Evolutionary conservation across 2,329 filamentous ascomycete genomes (phyloP).

Genomic region (Albophoma yamanashiensis): DNA sequence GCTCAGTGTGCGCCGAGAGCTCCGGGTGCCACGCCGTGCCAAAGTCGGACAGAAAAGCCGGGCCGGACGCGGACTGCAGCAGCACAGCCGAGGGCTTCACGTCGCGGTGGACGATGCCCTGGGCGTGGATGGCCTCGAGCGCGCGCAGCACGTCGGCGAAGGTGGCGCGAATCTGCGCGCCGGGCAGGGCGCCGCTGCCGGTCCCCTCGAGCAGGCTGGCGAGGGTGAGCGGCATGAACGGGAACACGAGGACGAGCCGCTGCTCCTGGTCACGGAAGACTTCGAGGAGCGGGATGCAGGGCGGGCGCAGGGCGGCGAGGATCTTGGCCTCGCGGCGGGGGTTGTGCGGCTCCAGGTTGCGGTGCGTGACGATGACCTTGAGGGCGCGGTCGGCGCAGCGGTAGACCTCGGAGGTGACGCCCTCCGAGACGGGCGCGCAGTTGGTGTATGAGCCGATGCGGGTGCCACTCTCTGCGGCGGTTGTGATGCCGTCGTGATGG

Average conservation of each 20-base stretch:
- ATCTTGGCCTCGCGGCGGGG: conserved; percentile 70
- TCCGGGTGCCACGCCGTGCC: conserved; percentile 76
- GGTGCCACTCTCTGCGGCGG: conserved; percentile 18
- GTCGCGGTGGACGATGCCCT: conserved; percentile 82
- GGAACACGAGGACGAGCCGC: conserved; percentile 71
- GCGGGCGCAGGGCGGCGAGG: conserved; percentile 45
- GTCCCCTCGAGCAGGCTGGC: conserved; percentile 49
- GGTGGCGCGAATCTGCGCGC: conserved; percentile 25
- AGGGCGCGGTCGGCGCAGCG: conserved; percentile 56
- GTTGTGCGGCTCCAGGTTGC: conserved; percentile 71
- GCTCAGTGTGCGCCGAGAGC: conserved; percentile 49
- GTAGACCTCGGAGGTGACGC: conserved; percentile 78
- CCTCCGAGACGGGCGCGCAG: conserved; percentile 48
- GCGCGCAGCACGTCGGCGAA: conserved; percentile 61
- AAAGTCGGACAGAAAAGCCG: conserved; percentile 80
- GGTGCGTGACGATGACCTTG: conserved; percentile 72
- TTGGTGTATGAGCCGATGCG: conserved; percentile 42
- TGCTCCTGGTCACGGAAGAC: conserved; percentile 62
- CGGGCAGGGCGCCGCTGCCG: conserved; percentile 15
- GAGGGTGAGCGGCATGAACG: conserved; percentile 68
- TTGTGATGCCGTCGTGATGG: neutral
- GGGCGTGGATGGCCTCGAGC: conserved; percentile 58
- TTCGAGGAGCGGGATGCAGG: conserved; percentile 57
- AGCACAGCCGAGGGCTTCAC: conserved; percentile 88
- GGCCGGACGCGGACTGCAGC: conserved; percentile 53